Evolutionary conservation across 1,284 basidiomycete genomes (phyloP).

Genomic region (Ceratobasidium sp.): DNA sequence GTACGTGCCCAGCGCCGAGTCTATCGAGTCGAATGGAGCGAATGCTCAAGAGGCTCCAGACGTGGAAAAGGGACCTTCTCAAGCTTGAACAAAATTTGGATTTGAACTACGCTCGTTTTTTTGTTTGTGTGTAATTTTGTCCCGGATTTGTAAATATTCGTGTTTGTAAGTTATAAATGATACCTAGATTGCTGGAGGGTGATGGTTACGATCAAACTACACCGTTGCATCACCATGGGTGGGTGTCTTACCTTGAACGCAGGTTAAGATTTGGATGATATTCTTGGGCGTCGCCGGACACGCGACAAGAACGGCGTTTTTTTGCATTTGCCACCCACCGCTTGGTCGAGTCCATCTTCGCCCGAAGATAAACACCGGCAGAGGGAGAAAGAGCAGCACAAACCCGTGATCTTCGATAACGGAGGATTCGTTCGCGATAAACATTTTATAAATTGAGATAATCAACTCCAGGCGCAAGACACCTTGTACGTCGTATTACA

Average conservation of each 20-base stretch:
- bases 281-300: slow-evolving; percentile 10
- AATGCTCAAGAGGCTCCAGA: not conserved
- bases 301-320: slow-evolving; percentile 9
- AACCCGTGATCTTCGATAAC: not conserved
- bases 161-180: not conserved
- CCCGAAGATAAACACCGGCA: not conserved
- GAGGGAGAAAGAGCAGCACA: not conserved
- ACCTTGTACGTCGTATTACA: not conserved
- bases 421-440: not conserved
- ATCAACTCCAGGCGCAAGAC: not conserved
- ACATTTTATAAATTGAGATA: not conserved
- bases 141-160: not conserved
- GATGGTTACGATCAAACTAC: not conserved
- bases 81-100: not conserved
- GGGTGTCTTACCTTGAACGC: slow-evolving; percentile 14
- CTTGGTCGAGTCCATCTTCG: slow-evolving; percentile 28
- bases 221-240: not conserved
- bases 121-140: slow-evolving; percentile 3
- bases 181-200: not conserved
- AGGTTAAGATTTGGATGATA: slow-evolving; percentile 20
- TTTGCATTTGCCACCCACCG: slow-evolving; percentile 44
- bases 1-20: slow-evolving; percentile 9
- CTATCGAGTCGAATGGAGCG: slow-evolving; percentile 23
- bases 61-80: slow-evolving; percentile 14
- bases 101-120: slow-evolving; percentile 1